Conservation (phyloP, 768 basidiomycete species). For the Leucosporidium creatinivorum region DNA sequence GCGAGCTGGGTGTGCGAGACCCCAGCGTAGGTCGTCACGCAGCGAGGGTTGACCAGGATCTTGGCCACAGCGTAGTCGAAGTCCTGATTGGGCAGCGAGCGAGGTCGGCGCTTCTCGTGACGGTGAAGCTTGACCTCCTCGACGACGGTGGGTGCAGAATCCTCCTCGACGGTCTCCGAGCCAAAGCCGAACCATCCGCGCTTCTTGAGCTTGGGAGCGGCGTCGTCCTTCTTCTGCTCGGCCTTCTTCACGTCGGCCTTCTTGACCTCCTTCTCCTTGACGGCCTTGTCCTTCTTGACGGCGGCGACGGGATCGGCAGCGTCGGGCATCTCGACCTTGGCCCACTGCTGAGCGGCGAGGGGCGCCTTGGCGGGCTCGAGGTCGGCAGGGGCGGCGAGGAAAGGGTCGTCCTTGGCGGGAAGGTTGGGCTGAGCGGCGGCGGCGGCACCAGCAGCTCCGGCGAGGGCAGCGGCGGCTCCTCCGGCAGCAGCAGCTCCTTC, state of each 20-base stretch:
- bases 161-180: constrained; percentile 1
- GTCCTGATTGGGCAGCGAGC: constrained; percentile 68
- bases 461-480: not conserved
- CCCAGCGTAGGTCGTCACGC: constrained; percentile 95
- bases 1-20: constrained; percentile 94
- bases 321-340: constrained; percentile 22
- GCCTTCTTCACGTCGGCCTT: constrained; percentile 31
- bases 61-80: constrained; percentile 67
- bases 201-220: constrained; percentile 14
- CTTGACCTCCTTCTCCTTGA: constrained; percentile 47
- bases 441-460: constrained; percentile 3
- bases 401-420: constrained; percentile 27
- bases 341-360: constrained; percentile 24
- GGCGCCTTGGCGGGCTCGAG: constrained; percentile 12
- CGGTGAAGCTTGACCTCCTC: constrained; percentile 38
- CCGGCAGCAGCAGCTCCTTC: not conserved
- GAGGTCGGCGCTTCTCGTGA: constrained; percentile 42
- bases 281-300: constrained; percentile 51
- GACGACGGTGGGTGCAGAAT: constrained; percentile 17
- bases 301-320: constrained; percentile 13
- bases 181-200: constrained; percentile 11
- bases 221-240: constrained; percentile 45
- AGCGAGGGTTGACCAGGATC: constrained; percentile 90
- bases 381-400: constrained; percentile 19
- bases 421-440: constrained; percentile 6